Evolutionary conservation across 148 eudicot genomes (phyloP), one percentile per base, ranked within the genome.

Genomic region (Mesembryanthemum crystallinum): DNA sequence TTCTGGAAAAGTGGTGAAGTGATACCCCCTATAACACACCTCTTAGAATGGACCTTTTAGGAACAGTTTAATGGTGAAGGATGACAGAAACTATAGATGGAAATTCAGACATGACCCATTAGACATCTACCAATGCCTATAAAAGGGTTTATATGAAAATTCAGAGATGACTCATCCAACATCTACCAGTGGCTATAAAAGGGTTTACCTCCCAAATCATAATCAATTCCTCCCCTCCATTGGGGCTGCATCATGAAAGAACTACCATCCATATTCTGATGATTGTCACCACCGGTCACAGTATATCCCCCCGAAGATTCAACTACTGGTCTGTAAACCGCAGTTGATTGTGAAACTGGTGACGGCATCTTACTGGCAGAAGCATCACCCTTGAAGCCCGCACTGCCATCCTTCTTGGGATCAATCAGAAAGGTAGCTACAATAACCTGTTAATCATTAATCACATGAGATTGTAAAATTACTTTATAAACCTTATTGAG

Each of bases 391-490:
- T 84, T 89, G 63, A 81, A 47, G 33, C 81, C 84, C 45, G 79
- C 49, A 73, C 28, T 59, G 15, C 35, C 63, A 77, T 89, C 93
- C 82, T 90, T 89, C 78, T 87, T 89, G 58, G 86, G 39, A 18
- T 91, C 90, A 8, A 90, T 73, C 43, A 83, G 37, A 81, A 93
- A 93, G 64, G 93, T 85, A n/a, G 92, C 96, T 54, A 91, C 84
- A 64, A 91, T 91, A 13, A 93, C 89, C 98, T 93, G 85, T 59
- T 45, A 28, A 72, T 43, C 24, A 81, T 23, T 72, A 39, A 37
- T 39, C 72, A 51, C n/a, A 52, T 3, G 35, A 20, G 11, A 17
- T 20, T 1, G 58, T 4, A 54, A 3, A 17, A 54, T 49, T 54
- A 21, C 58, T 2, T 4, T 21, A 21, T 0, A 17, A 2, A 23